phyloP scores from a whole-genome alignment of 176 grass and related monocot species.

The Leersia perrieri region DNA sequence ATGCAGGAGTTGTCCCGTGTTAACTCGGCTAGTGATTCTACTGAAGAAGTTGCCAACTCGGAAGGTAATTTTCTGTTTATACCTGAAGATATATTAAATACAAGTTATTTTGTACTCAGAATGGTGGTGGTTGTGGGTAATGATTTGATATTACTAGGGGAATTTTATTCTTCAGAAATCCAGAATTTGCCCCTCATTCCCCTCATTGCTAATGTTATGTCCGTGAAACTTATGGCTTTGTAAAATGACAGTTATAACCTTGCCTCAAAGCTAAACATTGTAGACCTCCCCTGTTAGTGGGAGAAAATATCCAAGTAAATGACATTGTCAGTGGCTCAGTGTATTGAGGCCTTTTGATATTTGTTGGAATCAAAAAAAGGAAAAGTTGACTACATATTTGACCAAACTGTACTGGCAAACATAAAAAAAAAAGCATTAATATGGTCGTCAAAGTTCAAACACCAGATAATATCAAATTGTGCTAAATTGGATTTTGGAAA shows the following conservation, averaged over 20 bases:
- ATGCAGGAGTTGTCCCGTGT: conserved; percentile 34
- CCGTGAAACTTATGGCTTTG: not conserved
- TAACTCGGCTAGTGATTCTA: conserved; percentile 25
- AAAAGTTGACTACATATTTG: not conserved
- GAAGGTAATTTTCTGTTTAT: conserved; percentile 35
- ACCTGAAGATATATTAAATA: not conserved
- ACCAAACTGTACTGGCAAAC: not conserved
- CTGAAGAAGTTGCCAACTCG: conserved; percentile 26
- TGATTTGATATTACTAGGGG: conserved; percentile 7
- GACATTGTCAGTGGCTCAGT: not conserved
- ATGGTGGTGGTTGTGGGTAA: conserved; percentile 1
- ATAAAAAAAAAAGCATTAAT: no score
- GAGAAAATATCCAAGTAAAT: not conserved
- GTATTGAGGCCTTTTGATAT: not conserved
- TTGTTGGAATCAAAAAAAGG: not conserved
- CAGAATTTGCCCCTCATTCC: not conserved
- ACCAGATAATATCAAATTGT: not conserved
- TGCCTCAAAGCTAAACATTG: not conserved
- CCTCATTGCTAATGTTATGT: not conserved
- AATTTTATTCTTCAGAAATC: not conserved
- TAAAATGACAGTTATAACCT: not conserved
- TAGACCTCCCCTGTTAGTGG: not conserved
- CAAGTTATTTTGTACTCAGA: not conserved
- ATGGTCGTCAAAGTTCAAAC: not conserved
- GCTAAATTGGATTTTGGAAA: conserved; percentile 12